These are phyloP conservation scores for Akanthomyces muscarius DNA, from an alignment of 2,329 filamentous ascomycete species.

Conservation along the genomic window DNA sequence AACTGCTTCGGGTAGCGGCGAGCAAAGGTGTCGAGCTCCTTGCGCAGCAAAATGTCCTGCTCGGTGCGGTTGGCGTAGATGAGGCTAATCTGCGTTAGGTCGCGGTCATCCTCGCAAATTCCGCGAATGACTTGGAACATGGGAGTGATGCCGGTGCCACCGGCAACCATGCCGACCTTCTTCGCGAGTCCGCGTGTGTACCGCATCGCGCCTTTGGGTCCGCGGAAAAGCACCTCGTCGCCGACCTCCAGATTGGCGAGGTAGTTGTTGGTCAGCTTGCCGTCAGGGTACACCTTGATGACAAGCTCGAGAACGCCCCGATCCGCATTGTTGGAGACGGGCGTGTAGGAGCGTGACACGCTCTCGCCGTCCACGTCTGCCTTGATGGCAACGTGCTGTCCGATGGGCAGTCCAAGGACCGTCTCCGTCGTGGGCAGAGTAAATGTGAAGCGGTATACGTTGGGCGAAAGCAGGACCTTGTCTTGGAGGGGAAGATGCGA, in stretches of 20 bases:
- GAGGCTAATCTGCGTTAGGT: constrained; percentile 49
- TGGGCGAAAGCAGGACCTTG: constrained; percentile 38
- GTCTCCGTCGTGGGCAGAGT: constrained; percentile 40
- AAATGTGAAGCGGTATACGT: constrained; percentile 46
- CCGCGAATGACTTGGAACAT: constrained; percentile 56
- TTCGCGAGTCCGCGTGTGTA: constrained; percentile 41
- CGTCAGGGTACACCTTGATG: constrained; percentile 48
- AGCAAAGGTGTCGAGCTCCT: constrained; percentile 52
- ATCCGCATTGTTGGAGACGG: constrained; percentile 47
- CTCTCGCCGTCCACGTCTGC: constrained; percentile 42
- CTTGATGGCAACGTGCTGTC: constrained; percentile 53
- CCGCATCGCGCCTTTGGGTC: constrained; percentile 54
- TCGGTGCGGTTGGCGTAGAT: constrained; percentile 58
- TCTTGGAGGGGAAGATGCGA: constrained; percentile 41
- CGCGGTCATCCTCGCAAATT: constrained; percentile 57
- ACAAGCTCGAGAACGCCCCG: constrained; percentile 47
- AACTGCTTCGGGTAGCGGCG: constrained; percentile 49
- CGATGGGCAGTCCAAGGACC: constrained; percentile 51
- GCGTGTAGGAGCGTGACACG: constrained; percentile 52
- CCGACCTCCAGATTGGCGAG: constrained; percentile 44
- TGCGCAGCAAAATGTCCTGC: constrained; percentile 55
- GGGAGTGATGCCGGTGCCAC: constrained; percentile 32
- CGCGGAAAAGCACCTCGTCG: constrained; percentile 48
- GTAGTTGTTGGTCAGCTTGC: constrained; percentile 47
- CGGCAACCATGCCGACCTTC: constrained; percentile 53